A percentile compares a stretch with the other conserved stretches of the same genome.
Evolutionary conservation across 306 rosid genomes (phyloP).

Genomic region (Mimosa pudica): DNA sequence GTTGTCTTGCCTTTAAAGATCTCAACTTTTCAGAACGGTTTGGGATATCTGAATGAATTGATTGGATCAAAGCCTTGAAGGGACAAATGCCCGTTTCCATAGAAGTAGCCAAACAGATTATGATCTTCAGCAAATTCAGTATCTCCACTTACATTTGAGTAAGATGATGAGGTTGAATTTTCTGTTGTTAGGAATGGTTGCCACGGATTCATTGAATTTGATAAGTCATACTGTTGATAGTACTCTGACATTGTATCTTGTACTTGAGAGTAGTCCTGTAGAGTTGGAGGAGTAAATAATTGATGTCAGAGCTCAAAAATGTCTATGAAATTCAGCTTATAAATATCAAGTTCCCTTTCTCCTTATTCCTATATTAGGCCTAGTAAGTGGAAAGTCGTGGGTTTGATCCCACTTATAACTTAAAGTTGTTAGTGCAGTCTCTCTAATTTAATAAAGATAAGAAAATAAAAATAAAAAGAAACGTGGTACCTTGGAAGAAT

Average conservation of each 20-base stretch:
- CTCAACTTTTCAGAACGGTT: conserved; percentile 46
- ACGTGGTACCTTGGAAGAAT: conserved; percentile 70
- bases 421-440: too few relatives aligned
- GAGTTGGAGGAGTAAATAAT: conserved; percentile 20
- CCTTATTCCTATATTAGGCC: not conserved
- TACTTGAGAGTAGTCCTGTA: conserved; percentile 71
- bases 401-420: too few relatives aligned
- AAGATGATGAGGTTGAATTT: conserved; percentile 62
- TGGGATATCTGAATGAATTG: conserved; percentile 47
- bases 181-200: conserved; percentile 51
- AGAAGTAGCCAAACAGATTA: conserved; percentile 47
- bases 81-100: conserved; percentile 51
- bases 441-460: too few relatives aligned
- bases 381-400: too few relatives aligned
- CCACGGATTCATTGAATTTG: conserved; percentile 49
- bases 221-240: conserved; percentile 45
- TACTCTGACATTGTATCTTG: conserved; percentile 47
- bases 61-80: conserved; percentile 55
- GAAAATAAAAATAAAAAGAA: too few relatives aligned
- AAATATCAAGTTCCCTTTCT: conserved; percentile 14
- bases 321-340: not conserved
- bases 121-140: conserved; percentile 46
- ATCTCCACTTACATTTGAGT: conserved; percentile 61
- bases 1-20: conserved; percentile 7
- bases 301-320: conserved; percentile 21